Conservation (phyloP, 768 basidiomycete genomes). For the Exidia glandulosa region DNA sequence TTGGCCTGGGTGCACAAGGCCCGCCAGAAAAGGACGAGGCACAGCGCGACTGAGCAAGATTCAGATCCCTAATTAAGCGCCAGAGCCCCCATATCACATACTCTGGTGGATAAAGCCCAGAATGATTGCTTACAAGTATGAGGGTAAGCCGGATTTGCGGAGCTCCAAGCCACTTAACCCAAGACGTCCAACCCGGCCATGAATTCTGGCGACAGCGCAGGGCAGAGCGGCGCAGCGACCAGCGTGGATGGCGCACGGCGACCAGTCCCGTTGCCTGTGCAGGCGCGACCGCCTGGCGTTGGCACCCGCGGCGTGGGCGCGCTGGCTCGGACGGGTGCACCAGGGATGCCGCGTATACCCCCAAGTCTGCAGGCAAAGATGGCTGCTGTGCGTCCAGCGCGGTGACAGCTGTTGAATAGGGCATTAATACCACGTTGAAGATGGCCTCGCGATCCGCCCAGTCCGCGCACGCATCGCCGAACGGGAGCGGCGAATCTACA, state of each 20-base stretch:
- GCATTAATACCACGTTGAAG: conserved; percentile 22
- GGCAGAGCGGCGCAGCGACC: too few species aligned
- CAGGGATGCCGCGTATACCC: conserved; percentile 53
- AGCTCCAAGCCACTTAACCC: too few species aligned
- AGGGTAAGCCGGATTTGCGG: too few species aligned
- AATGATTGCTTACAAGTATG: too few species aligned
- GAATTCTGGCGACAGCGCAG: too few species aligned
- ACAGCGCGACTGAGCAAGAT: conserved; percentile 15
- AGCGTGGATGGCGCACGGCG: too few species aligned
- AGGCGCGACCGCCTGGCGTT: too few species aligned
- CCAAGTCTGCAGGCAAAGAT: conserved; percentile 88
- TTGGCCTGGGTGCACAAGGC: conserved; percentile 16
- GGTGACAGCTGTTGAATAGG: conserved; percentile 1
- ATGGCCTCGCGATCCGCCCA: conserved; percentile 22
- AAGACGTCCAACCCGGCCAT: too few species aligned
- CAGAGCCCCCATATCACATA: too few species aligned
- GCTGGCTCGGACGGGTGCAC: conserved; percentile 34
- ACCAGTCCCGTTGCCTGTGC: too few species aligned
- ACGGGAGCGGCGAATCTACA: conserved; percentile 28
- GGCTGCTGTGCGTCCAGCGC: conserved; percentile 55
- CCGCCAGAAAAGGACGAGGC: conserved; percentile 20
- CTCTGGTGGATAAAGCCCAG: too few species aligned
- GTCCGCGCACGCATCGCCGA: neutral
- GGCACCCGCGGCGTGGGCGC: neutral
- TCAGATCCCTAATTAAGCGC: too few species aligned